These are phyloP conservation scores for Fremontodendron californicum DNA, from an alignment of 345 rosid species.

Conservation along the genomic window DNA sequence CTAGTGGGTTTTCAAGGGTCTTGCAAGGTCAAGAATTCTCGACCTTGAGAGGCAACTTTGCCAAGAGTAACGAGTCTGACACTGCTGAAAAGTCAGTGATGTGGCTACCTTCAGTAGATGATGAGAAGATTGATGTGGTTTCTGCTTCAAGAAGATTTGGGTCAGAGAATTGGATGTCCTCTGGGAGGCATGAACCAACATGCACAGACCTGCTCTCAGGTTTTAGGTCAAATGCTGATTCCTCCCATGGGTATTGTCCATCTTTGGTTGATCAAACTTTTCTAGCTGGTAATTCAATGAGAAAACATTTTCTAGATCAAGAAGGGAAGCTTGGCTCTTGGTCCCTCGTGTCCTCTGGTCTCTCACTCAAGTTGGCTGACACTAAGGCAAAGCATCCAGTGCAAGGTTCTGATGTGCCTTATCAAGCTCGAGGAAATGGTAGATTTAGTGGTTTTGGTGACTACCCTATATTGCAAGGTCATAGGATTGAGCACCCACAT, in stretches of 20 bases:
- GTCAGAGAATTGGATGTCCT: constrained; percentile 46
- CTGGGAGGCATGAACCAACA: constrained; percentile 49
- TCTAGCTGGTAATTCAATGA: constrained; percentile 25
- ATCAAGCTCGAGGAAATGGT: constrained; percentile 36
- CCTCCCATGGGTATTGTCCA: constrained; percentile 33
- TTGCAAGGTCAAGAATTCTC: constrained; percentile 75
- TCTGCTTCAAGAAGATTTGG: constrained; percentile 46
- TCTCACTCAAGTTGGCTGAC: constrained; percentile 46
- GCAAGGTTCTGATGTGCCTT: constrained; percentile 33
- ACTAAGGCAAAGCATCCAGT: constrained; percentile 26
- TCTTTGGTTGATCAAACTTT: constrained; percentile 38
- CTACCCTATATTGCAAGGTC: constrained; percentile 38
- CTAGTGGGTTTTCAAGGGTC: constrained; percentile 61
- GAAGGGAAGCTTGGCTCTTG: constrained; percentile 48
- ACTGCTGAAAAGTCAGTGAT: constrained; percentile 52
- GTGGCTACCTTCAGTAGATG: constrained; percentile 52
- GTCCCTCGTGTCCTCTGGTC: constrained; percentile 49
- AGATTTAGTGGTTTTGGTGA: constrained; percentile 37
- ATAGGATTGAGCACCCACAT: constrained; percentile 36
- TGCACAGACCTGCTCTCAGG: constrained; percentile 66
- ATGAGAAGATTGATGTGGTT: constrained; percentile 50
- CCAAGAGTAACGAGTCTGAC: constrained; percentile 46
- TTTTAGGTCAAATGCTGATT: constrained; percentile 41
- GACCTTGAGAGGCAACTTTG: constrained; percentile 61
- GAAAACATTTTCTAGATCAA: constrained; percentile 36